A percentile compares a stretch with the other conserved stretches of the same genome.
These are phyloP conservation scores for Trichocomaceae sp. DNA, from an alignment of 2,329 filamentous ascomycete genomes.

Conservation along the genomic window DNA sequence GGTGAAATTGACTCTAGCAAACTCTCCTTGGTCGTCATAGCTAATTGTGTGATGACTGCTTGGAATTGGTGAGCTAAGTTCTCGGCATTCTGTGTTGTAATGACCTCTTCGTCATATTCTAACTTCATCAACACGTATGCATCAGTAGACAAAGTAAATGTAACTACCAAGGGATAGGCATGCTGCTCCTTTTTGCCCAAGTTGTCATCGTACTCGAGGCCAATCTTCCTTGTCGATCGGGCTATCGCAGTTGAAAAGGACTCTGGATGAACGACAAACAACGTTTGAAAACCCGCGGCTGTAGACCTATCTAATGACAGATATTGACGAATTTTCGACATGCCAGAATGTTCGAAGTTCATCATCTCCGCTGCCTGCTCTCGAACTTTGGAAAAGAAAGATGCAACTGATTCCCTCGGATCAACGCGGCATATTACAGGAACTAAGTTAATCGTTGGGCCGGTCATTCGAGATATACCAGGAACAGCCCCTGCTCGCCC, in stretches of 20 bases:
- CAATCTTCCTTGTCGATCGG: background rate
- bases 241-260: background rate
- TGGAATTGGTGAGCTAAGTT: background rate
- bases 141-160: background rate
- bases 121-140: background rate
- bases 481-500: conserved; percentile 31
- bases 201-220: background rate
- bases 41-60: background rate
- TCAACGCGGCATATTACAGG: conserved; percentile 29
- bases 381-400: background rate
- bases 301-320: background rate
- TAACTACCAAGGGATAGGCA: background rate
- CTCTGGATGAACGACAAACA: background rate
- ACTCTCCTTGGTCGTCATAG: background rate
- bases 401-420: conserved; percentile 39
- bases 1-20: background rate
- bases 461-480: conserved; percentile 32
- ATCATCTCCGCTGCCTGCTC: conserved; percentile 47
- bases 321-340: conserved; percentile 39
- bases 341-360: conserved; percentile 52
- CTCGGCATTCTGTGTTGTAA: background rate
- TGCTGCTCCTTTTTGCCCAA: background rate
- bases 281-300: background rate
- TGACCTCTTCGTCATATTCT: background rate
- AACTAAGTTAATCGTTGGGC: conserved; percentile 34